phyloP scores from a whole-genome alignment of 2,329 filamentous ascomycete genomes.

The Aureobasidium zeae region DNA sequence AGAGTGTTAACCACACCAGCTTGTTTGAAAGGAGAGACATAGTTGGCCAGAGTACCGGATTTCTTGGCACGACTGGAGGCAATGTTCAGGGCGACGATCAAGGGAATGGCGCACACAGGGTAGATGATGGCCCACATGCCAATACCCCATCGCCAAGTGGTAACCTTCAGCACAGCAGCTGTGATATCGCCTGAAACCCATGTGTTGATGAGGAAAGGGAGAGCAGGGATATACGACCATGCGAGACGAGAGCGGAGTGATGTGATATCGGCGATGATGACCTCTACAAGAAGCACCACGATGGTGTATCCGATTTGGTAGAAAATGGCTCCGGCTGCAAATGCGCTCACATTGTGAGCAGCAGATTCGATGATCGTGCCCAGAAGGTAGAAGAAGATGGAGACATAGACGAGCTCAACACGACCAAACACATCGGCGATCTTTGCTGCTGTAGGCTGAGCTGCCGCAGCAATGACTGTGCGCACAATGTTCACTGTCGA shows the following conservation, averaged over 20 bases:
- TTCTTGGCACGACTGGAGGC: slow-evolving; percentile 46
- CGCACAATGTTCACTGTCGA: slow-evolving; percentile 51
- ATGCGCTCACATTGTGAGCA: slow-evolving; percentile 41
- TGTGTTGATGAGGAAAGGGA: slow-evolving; percentile 52
- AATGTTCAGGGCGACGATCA: slow-evolving; percentile 45
- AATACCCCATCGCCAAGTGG: slow-evolving; percentile 56
- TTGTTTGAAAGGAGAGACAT: slow-evolving; percentile 37
- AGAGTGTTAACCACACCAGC: slow-evolving; percentile 32
- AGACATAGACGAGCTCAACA: slow-evolving; percentile 48
- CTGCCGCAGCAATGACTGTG: slow-evolving; percentile 51
- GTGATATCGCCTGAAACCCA: slow-evolving; percentile 55
- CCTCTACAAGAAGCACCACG: slow-evolving; percentile 52
- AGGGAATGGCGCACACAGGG: slow-evolving; percentile 51
- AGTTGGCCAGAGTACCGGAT: slow-evolving; percentile 39
- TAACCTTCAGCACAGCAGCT: slow-evolving; percentile 39
- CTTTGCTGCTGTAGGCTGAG: slow-evolving; percentile 47
- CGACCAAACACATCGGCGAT: slow-evolving; percentile 51
- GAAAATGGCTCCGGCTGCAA: slow-evolving; percentile 49
- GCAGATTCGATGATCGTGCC: slow-evolving; percentile 49
- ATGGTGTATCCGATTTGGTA: slow-evolving; percentile 57
- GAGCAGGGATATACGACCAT: slow-evolving; percentile 55
- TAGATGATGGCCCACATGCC: slow-evolving; percentile 57
- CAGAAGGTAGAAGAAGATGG: slow-evolving; percentile 48
- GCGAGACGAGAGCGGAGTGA: slow-evolving; percentile 54
- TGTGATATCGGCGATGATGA: slow-evolving; percentile 55